These are phyloP conservation scores for Wickerhamiella kurtzmanii DNA, from an alignment of 805 yeast species.

Conservation along the genomic window DNA sequence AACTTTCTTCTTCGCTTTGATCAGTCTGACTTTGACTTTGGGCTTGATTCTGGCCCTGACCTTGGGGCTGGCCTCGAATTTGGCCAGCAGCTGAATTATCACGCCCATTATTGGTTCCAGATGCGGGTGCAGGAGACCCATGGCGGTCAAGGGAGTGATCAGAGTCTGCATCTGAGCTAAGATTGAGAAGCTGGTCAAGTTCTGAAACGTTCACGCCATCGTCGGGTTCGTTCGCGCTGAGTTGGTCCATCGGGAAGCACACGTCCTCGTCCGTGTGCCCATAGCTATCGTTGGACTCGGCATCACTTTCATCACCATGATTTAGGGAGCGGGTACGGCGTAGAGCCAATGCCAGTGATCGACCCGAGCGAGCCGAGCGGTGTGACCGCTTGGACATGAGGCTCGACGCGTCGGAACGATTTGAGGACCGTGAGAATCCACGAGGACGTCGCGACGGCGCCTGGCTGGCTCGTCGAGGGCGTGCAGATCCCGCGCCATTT, in stretches of 20 bases:
- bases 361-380: background rate
- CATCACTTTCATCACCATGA: conserved; percentile 20
- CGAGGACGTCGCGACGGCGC: conserved; percentile 11
- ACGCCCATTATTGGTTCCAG: too few relatives aligned
- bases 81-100: too few relatives aligned
- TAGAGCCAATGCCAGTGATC: background rate
- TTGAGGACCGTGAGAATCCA: conserved; percentile 28
- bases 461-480: background rate
- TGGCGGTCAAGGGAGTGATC: background rate
- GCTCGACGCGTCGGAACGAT: conserved; percentile 21
- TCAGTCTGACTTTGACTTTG: background rate
- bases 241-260: conserved; percentile 78
- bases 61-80: background rate
- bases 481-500: background rate
- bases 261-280: conserved; percentile 96
- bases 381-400: background rate
- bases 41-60: background rate
- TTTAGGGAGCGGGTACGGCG: background rate
- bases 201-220: conserved; percentile 81
- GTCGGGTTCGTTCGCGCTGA: conserved; percentile 23
- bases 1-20: conserved; percentile 37
- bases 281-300: conserved; percentile 22
- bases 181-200: conserved; percentile 33
- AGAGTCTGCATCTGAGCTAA: conserved; percentile 13
- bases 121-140: too few relatives aligned